Base-by-base conservation (phyloP, 2,329 filamentous ascomycete species). In the Colletotrichum coccodes region DNA sequence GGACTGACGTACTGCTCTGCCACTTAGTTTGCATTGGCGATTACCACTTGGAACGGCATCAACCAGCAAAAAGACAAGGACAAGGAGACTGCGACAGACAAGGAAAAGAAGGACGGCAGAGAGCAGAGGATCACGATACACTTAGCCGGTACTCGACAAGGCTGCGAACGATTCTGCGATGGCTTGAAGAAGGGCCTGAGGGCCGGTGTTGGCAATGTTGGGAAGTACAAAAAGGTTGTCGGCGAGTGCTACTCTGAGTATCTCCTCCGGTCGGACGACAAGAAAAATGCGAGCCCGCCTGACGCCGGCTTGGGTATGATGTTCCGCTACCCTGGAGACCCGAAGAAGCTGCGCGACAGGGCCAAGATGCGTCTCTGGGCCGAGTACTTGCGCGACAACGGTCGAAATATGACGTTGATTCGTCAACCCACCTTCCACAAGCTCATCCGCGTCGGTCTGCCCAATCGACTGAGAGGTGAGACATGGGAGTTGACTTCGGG, bases 311-410 rank as follows among this genome's bases (percentile, higher is more conserved):
- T 99, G 40, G 96, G 96, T 40, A 93, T 97, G 88, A 72, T 97
- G 16, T 99, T 98, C 80, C 91, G 92, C 75, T 99, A 99, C 77
- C 96, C 96, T 1, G 96, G 96, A 64, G 97, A 99, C 82, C 89
- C 95, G 42, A 93, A 95, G 77, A 98, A 98, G 81, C 86, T 98
- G 68, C 89, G 96, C 73, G 96, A 99, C 79, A 89, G 94, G 65
- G 97, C 95, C 76, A 99, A 99, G 84, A 98, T 99, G 92, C 89
- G 96, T 52, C 83, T 99, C 46, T 99, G 96, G 96, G 94, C 93
- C 66, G 96, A 99, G 81, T 99, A 99, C 79, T 86, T 99, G 70
- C 89, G 94, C 78, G 96, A 98, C 78, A 98, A 98, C 77, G 96
- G 96, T 58, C 91, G 96, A 65, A 98, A 97, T 80, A 89, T 92